These are phyloP conservation scores for Chrysopogon serrulatus DNA, from an alignment of 176 grass and related monocot genomes.

Conservation along the genomic window DNA sequence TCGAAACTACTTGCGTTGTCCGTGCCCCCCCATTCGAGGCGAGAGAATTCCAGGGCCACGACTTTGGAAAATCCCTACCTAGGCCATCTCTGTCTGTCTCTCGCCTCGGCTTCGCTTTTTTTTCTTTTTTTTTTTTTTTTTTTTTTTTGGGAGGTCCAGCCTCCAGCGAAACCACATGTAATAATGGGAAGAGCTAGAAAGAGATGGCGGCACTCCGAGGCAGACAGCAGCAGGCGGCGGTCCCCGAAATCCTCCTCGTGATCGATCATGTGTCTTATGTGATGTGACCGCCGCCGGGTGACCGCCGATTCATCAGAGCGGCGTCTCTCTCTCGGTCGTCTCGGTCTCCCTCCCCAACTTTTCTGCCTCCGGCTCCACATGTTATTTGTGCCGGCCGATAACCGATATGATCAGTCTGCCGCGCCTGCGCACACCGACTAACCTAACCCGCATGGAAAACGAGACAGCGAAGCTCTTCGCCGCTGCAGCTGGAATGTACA, in stretches of 20 bases:
- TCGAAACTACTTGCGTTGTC: too few relatives aligned
- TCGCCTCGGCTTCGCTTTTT: too few relatives aligned
- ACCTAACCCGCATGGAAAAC: slow-evolving; percentile 15
- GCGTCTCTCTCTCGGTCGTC: too few relatives aligned
- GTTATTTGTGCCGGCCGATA: neutral
- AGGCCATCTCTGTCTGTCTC: too few relatives aligned
- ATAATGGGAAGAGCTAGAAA: neutral
- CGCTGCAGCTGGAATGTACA: neutral
- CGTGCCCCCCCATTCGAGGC: too few relatives aligned
- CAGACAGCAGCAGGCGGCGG: too few relatives aligned
- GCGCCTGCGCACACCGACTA: neutral
- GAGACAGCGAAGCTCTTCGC: neutral
- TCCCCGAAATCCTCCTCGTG: neutral
- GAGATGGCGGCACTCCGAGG: neutral
- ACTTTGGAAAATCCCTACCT: too few relatives aligned
- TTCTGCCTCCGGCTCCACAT: neutral
- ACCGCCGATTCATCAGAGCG: neutral
- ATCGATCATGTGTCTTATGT: neutral
- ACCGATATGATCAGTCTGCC: neutral
- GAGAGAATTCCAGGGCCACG: too few relatives aligned
- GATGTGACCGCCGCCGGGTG: neutral
- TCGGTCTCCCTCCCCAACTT: neutral
- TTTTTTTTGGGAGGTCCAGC: too few relatives aligned
- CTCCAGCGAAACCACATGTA: too few relatives aligned
- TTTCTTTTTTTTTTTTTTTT: too few relatives aligned